Percentiles rank a stretch among this genome's conserved stretches.
phyloP scores from a whole-genome alignment of 2,329 filamentous ascomycete genomes.

The Colletotrichum cordylinicola region DNA sequence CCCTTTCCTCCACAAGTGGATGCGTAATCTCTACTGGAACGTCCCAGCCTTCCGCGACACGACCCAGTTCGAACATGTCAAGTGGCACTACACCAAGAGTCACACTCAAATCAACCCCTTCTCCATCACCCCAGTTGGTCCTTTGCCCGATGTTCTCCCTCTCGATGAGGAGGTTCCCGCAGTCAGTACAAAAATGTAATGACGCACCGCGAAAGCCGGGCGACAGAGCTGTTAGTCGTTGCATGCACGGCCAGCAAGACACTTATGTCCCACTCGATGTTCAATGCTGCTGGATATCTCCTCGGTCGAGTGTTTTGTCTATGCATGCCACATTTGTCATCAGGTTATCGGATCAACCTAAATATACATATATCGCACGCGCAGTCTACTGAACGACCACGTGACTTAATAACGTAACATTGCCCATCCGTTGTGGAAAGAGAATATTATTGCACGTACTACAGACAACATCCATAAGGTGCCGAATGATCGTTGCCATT shows the following conservation, averaged over 20 bases:
- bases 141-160: constrained; percentile 80
- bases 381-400: background rate
- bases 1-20: constrained; percentile 80
- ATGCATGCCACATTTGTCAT: background rate
- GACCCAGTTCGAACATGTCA: constrained; percentile 95
- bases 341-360: background rate
- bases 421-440: background rate
- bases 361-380: background rate
- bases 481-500: background rate
- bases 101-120: constrained; percentile 71
- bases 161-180: constrained; percentile 79
- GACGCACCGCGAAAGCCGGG: background rate
- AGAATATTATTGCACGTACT: background rate
- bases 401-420: background rate
- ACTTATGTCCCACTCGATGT: background rate
- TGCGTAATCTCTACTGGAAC: constrained; percentile 86
- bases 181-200: constrained; percentile 33
- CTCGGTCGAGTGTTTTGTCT: background rate
- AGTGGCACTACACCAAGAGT: constrained; percentile 72
- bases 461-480: background rate
- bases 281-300: background rate
- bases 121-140: constrained; percentile 84
- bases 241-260: background rate
- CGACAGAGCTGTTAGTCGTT: too few species aligned
- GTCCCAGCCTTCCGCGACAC: constrained; percentile 78